Conservation (phyloP, 768 basidiomycete genomes). For the Leccinum ochraceum region DNA sequence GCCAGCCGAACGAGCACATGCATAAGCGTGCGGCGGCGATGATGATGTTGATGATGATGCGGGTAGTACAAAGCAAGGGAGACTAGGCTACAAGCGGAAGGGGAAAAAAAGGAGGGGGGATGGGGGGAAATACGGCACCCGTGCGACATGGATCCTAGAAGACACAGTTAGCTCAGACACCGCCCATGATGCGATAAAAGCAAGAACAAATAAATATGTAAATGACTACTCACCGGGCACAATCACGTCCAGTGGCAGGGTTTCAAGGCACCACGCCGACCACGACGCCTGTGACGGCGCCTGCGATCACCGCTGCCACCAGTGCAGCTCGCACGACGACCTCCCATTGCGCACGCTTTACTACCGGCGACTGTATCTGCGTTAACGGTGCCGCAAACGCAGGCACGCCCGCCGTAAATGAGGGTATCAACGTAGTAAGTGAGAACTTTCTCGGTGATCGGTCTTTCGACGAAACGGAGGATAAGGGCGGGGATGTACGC, state of each 20-base stretch:
- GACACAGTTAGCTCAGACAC: slow-evolving; percentile 1
- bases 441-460: not conserved
- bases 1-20: not conserved
- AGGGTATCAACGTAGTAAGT: slow-evolving; percentile 25
- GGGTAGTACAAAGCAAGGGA: not conserved
- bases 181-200: not conserved
- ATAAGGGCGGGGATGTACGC: slow-evolving; percentile 3
- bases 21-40: slow-evolving; percentile 10
- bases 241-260: not conserved
- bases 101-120: not conserved
- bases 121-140: not conserved
- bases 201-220: not conserved
- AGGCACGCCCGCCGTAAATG: slow-evolving; percentile 50
- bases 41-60: slow-evolving; percentile 1
- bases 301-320: slow-evolving; percentile 44
- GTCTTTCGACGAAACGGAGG: not conserved
- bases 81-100: not conserved
- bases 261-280: slow-evolving; percentile 14
- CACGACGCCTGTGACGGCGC: slow-evolving; percentile 35
- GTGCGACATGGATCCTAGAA: not conserved
- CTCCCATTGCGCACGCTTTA: slow-evolving; percentile 84
- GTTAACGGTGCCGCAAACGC: slow-evolving; percentile 74
- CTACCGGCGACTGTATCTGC: slow-evolving; percentile 63
- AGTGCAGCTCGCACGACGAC: slow-evolving; percentile 65
- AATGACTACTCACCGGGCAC: not conserved